phyloP scores from a whole-genome alignment of 2,329 filamentous ascomycete genomes.

The Akanthomyces lecanii region DNA sequence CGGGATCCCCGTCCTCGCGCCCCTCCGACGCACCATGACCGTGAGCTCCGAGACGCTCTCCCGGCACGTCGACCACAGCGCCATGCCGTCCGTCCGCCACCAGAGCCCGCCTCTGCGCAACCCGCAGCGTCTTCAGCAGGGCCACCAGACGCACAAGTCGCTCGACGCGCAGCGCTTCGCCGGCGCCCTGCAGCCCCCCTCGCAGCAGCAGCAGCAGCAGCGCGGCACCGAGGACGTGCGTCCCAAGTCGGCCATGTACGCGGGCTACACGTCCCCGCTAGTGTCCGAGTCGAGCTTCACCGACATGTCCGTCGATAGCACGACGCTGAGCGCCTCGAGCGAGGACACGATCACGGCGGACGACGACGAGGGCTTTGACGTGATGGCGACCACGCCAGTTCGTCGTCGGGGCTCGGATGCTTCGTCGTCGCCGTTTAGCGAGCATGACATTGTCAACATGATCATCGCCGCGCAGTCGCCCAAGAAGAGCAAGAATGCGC shows the following conservation, averaged over 20 bases:
- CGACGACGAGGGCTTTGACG: neutral
- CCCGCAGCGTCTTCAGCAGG: neutral
- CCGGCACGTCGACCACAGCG: neutral
- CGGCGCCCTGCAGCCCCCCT: constrained; percentile 16
- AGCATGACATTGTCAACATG: constrained; percentile 31
- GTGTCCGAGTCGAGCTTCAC: constrained; percentile 25
- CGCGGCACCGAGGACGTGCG: constrained; percentile 19
- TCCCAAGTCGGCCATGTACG: constrained; percentile 18
- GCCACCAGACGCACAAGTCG: constrained; percentile 2
- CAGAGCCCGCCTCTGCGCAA: neutral
- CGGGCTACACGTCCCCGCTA: constrained; percentile 2
- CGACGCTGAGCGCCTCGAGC: neutral
- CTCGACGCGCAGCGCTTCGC: constrained; percentile 11
- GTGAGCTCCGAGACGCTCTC: constrained; percentile 8
- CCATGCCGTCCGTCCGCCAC: constrained; percentile 13
- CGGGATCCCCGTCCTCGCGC: neutral
- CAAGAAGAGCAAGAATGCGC: constrained; percentile 5
- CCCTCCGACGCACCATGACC: constrained; percentile 15
- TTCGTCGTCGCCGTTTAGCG: constrained; percentile 31
- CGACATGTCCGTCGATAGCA: constrained; percentile 22
- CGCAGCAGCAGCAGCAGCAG: too few relatives aligned
- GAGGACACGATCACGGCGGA: neutral
- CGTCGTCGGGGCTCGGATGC: constrained; percentile 17
- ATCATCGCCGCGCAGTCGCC: constrained; percentile 23
- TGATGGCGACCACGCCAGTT: constrained; percentile 16